These are phyloP conservation scores for Cladophialophora carrionii DNA, from an alignment of 2,329 filamentous ascomycete species.

Conservation along the genomic window DNA sequence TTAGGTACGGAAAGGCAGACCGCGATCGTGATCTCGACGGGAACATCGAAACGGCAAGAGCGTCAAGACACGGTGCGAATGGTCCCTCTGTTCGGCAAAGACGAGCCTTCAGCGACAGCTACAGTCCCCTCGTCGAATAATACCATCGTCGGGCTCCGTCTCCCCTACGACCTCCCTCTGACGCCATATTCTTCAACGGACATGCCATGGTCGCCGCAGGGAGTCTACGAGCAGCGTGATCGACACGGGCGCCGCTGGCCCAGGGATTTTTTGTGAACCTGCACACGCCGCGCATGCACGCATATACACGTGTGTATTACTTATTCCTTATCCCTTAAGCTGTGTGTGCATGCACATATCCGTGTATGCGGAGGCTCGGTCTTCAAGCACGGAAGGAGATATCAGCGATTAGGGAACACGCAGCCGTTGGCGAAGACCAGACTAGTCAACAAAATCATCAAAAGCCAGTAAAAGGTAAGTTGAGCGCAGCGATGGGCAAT, in stretches of 20 bases:
- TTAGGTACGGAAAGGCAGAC: neutral
- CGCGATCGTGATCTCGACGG: neutral
- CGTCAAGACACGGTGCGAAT: conserved; percentile 54
- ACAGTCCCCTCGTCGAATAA: conserved; percentile 20
- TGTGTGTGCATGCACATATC: neutral
- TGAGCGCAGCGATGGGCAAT: no score
- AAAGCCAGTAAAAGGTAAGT: no score
- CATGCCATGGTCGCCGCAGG: conserved; percentile 66
- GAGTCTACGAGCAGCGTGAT: conserved; percentile 27
- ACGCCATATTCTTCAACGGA: conserved; percentile 66
- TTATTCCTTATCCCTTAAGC: neutral
- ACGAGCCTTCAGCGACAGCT: conserved; percentile 53
- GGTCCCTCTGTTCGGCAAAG: conserved; percentile 68
- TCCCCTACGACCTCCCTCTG: conserved; percentile 82
- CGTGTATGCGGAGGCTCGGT: neutral
- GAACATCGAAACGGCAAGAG: neutral
- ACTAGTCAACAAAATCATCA: neutral
- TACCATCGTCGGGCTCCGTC: conserved; percentile 67
- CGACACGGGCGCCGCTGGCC: conserved; percentile 26
- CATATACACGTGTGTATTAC: no score
- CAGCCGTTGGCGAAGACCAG: neutral
- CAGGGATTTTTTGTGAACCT: conserved; percentile 12
- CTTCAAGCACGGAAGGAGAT: neutral
- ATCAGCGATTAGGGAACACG: neutral
- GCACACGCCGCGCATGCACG: no score